Evolutionary conservation across 2,329 filamentous ascomycete genomes (phyloP).

Genomic region (Mollisiaceae sp.): DNA sequence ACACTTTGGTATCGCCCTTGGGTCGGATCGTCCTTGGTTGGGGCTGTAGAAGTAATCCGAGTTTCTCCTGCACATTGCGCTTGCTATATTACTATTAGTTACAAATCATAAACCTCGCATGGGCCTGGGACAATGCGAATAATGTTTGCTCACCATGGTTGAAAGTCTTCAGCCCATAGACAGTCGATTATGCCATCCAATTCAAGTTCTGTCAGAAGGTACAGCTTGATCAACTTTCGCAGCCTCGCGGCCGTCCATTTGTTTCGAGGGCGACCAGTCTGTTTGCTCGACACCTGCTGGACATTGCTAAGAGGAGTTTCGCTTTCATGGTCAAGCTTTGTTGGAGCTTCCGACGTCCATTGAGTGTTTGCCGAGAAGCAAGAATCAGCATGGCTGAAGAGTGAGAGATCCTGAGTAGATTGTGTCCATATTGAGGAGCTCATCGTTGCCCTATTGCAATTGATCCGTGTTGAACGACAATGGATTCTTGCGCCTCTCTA

Average conservation of each 20-base stretch:
- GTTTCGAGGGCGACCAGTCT: slow-evolving; percentile 12
- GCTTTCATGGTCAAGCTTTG: neutral
- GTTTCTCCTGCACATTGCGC: slow-evolving; percentile 16
- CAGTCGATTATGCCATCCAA: slow-evolving; percentile 12
- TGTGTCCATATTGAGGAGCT: slow-evolving; percentile 11
- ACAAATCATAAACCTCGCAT: neutral
- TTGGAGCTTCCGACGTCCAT: slow-evolving; percentile 9
- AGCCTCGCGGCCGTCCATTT: slow-evolving; percentile 9
- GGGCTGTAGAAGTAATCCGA: slow-evolving; percentile 12
- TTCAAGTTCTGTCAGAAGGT: slow-evolving; percentile 16
- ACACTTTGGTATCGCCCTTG: slow-evolving; percentile 11
- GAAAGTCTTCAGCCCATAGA: slow-evolving; percentile 12
- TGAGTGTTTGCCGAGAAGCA: slow-evolving; percentile 6
- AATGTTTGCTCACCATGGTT: slow-evolving; percentile 8
- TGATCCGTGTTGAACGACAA: neutral
- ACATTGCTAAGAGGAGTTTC: neutral
- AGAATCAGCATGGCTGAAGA: slow-evolving; percentile 13
- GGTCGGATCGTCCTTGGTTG: slow-evolving; percentile 14
- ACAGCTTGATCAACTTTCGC: slow-evolving; percentile 14
- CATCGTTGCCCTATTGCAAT: slow-evolving; percentile 1
- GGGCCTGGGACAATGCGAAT: too few species aligned
- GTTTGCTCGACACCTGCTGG: neutral
- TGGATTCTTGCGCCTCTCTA: neutral
- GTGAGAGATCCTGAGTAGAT: slow-evolving; percentile 6
- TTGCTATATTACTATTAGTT: slow-evolving; percentile 10